Percentiles rank a stretch among this genome's conserved stretches.
These are phyloP conservation scores for Arthrobotrys sinensis DNA, from an alignment of 2,329 filamentous ascomycete genomes.

Conservation along the genomic window DNA sequence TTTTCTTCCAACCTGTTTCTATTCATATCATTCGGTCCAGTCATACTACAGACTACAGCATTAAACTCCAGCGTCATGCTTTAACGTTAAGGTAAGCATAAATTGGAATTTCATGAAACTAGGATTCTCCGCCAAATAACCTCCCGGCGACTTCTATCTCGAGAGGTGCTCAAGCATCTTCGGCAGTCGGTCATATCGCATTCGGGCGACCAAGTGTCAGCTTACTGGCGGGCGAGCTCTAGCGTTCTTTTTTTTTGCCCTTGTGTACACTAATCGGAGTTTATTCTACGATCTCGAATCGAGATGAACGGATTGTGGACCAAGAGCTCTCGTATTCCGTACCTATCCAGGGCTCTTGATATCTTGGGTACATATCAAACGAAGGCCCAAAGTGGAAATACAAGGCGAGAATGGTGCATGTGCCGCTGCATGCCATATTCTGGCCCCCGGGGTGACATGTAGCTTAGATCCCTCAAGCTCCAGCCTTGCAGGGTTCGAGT, in stretches of 20 bases:
- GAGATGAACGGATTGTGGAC: slow-evolving; percentile 19
- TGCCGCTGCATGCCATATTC: slow-evolving; percentile 37
- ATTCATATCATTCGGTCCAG: not conserved
- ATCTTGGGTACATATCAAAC: slow-evolving; percentile 24
- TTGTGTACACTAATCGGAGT: slow-evolving; percentile 47
- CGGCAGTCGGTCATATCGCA: slow-evolving; percentile 49
- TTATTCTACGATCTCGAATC: slow-evolving; percentile 32
- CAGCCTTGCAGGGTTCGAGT: slow-evolving; percentile 53
- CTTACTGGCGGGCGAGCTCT: slow-evolving; percentile 58
- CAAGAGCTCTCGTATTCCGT: slow-evolving; percentile 45
- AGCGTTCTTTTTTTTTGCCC: slow-evolving; percentile 29
- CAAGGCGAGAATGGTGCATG: slow-evolving; percentile 42
- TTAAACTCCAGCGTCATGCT: not conserved
- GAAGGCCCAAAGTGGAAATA: slow-evolving; percentile 35
- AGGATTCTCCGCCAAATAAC: not conserved
- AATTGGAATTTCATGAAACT: not conserved
- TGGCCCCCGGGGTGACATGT: slow-evolving; percentile 31
- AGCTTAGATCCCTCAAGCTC: slow-evolving; percentile 28
- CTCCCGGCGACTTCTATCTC: slow-evolving; percentile 14
- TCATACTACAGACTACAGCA: slow-evolving; percentile 3
- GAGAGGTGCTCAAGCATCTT: slow-evolving; percentile 11
- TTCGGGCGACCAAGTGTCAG: slow-evolving; percentile 35
- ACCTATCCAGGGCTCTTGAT: slow-evolving; percentile 11
- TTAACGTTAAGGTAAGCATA: slow-evolving; percentile 46
- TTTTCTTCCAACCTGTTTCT: slow-evolving; percentile 1